Percentiles rank a stretch among this genome's conserved stretches.
Conservation (phyloP, 192 early-diverging fungal genomes). For the Spinellus fusiger region DNA sequence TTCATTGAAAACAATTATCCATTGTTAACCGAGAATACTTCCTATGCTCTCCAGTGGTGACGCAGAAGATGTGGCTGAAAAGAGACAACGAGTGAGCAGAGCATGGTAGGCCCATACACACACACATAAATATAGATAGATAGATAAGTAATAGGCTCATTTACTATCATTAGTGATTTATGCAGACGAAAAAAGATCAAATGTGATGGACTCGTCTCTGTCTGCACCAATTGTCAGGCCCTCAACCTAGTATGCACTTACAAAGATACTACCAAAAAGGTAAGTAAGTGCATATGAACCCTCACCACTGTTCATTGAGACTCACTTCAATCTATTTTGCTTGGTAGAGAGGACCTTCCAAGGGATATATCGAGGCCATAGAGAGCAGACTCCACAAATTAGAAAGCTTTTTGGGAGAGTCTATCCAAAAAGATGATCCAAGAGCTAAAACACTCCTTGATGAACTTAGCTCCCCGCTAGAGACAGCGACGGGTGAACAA, state of each 20-base stretch:
- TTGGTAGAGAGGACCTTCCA: constrained; percentile 70
- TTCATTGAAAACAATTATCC: background rate
- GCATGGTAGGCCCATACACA: constrained; percentile 22
- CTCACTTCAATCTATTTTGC: background rate
- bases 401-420: constrained; percentile 56
- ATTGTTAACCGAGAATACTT: background rate
- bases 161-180: constrained; percentile 47
- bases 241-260: constrained; percentile 60
- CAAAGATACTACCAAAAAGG: constrained; percentile 46
- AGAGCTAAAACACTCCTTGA: constrained; percentile 22
- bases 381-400: constrained; percentile 68
- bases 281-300: constrained; percentile 1
- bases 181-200: constrained; percentile 82
- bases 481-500: constrained; percentile 27
- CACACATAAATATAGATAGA: background rate
- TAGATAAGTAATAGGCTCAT: background rate
- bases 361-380: constrained; percentile 84
- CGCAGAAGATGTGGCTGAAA: constrained; percentile 9
- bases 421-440: constrained; percentile 49
- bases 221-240: constrained; percentile 70
- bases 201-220: constrained; percentile 66
- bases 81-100: constrained; percentile 34
- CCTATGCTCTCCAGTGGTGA: constrained; percentile 7
- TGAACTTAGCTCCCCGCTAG: constrained; percentile 31
- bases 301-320: constrained; percentile 15